phyloP scores from a whole-genome alignment of 2,329 filamentous ascomycete species.

The Neofusicoccum cordaticola region DNA sequence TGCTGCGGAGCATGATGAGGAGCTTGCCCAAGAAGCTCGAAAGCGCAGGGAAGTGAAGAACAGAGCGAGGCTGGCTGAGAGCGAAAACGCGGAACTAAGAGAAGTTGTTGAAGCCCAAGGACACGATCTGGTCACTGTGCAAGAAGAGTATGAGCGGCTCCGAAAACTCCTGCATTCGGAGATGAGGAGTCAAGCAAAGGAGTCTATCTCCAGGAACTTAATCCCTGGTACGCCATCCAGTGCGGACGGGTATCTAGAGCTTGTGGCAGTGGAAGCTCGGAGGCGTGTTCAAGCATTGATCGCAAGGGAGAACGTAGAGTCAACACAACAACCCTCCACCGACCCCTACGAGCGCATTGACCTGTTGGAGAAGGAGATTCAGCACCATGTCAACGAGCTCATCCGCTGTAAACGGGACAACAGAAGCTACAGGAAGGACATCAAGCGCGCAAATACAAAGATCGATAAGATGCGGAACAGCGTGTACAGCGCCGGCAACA shows the following conservation, averaged over 20 bases:
- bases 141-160: conserved; percentile 40
- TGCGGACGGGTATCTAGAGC: conserved; percentile 33
- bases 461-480: conserved; percentile 5
- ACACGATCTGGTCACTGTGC: conserved; percentile 26
- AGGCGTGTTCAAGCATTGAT: conserved; percentile 28
- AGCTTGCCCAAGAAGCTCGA: conserved; percentile 26
- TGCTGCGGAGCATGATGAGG: conserved; percentile 8
- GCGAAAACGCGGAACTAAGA: conserved; percentile 25
- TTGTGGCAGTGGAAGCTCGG: conserved; percentile 33
- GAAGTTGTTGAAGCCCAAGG: conserved; percentile 29
- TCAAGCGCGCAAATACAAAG: conserved; percentile 15
- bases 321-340: background rate
- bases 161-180: conserved; percentile 41
- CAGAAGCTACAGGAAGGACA: conserved; percentile 40
- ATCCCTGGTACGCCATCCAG: conserved; percentile 23
- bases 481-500: background rate
- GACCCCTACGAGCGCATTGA: conserved; percentile 23
- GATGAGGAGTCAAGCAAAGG: conserved; percentile 37
- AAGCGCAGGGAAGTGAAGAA: conserved; percentile 29
- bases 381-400: conserved; percentile 47
- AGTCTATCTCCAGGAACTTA: conserved; percentile 30
- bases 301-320: conserved; percentile 19
- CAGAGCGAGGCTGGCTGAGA: conserved; percentile 28
- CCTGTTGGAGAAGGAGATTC: conserved; percentile 39
- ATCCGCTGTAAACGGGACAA: conserved; percentile 50